Conservation (phyloP, 768 basidiomycete genomes). For the Agrocybe chaxingu region DNA sequence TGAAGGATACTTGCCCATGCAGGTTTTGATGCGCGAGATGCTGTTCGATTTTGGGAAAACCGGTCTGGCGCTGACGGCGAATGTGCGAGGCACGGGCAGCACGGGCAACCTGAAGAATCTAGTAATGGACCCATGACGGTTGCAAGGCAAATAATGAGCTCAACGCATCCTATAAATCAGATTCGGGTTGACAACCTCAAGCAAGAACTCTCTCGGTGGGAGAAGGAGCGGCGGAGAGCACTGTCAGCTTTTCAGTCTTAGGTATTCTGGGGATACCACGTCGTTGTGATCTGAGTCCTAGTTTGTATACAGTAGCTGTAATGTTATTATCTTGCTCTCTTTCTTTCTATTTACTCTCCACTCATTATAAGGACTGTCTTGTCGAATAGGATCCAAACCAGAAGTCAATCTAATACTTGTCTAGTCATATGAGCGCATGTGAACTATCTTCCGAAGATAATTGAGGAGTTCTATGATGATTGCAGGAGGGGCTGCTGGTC, state of each 20-base stretch:
- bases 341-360: background rate
- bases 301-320: background rate
- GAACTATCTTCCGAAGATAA: too few species aligned
- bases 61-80: constrained; percentile 43
- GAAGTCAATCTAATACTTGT: too few species aligned
- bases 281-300: too few species aligned
- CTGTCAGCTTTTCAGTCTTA: background rate
- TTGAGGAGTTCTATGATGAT: too few species aligned
- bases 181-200: constrained; percentile 58
- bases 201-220: constrained; percentile 73
- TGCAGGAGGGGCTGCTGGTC: background rate
- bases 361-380: background rate
- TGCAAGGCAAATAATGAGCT: constrained; percentile 47
- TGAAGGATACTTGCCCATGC: constrained; percentile 85
- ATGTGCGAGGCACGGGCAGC: constrained; percentile 25
- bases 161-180: constrained; percentile 67
- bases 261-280: too few species aligned
- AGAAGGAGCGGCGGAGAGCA: constrained; percentile 40
- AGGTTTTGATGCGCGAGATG: constrained; percentile 82
- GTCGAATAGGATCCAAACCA: background rate
- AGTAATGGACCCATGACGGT: constrained; percentile 22
- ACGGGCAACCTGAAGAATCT: constrained; percentile 10
- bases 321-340: background rate
- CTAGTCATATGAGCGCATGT: too few species aligned
- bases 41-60: constrained; percentile 81